A percentile compares a stretch with the other conserved stretches of the same genome.
Evolutionary conservation across 768 basidiomycete species (phyloP).

Genomic region (Lenzites betulinus): DNA sequence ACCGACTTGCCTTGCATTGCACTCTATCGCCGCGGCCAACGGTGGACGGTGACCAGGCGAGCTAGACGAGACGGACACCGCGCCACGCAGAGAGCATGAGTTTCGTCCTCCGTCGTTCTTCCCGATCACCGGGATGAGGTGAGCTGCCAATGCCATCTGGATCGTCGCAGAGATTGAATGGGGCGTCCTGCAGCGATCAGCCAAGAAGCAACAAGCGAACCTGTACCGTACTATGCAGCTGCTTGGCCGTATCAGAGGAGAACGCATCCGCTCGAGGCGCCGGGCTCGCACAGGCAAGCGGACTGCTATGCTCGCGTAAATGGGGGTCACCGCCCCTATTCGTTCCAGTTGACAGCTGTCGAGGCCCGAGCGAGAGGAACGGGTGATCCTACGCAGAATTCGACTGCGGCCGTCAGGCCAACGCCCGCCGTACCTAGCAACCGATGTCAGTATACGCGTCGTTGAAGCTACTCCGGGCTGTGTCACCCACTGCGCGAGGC

Average conservation of each 20-base stretch:
- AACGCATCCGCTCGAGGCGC: not conserved
- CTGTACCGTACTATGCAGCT: not conserved
- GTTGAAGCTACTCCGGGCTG: not conserved
- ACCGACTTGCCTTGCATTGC: not conserved
- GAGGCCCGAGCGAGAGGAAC: not conserved
- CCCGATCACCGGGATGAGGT: slow-evolving; percentile 11
- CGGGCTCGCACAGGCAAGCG: not conserved
- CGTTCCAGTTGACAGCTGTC: not conserved
- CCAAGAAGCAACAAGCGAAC: not conserved
- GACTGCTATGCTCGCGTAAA: not conserved
- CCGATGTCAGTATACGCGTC: not conserved
- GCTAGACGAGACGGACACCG: not conserved
- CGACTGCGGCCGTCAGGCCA: not conserved
- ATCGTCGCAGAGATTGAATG: not conserved
- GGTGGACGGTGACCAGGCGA: not conserved
- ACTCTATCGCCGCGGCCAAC: slow-evolving; percentile 5
- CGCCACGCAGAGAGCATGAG: slow-evolving; percentile 1
- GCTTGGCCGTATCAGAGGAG: not conserved
- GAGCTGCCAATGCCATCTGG: not conserved
- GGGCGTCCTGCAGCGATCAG: not conserved
- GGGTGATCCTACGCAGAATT: not conserved
- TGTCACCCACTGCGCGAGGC: not conserved
- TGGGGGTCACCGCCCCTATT: not conserved
- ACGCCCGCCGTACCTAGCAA: not conserved
- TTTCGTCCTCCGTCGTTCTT: not conserved